phyloP scores from a whole-genome alignment of 257 asterid genomes.

The Primulina tabacum region DNA sequence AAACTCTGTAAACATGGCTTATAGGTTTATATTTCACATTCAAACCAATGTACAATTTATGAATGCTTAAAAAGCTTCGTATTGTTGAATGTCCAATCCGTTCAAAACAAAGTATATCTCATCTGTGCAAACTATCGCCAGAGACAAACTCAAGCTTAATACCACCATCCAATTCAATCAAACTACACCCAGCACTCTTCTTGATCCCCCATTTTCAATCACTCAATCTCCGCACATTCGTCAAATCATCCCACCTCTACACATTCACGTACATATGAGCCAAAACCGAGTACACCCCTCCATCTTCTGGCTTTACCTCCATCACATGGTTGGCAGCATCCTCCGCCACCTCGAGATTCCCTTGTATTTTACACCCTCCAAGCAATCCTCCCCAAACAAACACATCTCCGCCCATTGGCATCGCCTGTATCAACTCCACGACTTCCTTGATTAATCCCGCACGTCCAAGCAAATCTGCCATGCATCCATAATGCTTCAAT shows the following conservation, averaged over 20 bases:
- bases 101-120: constrained; percentile 48
- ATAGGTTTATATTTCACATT: too few species aligned
- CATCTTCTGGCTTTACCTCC: constrained; percentile 79
- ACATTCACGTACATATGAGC: constrained; percentile 69
- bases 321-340: constrained; percentile 62
- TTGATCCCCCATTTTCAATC: constrained; percentile 46
- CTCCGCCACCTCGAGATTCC: constrained; percentile 66
- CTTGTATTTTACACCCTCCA: constrained; percentile 88
- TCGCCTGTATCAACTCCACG: constrained; percentile 50
- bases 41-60: neutral
- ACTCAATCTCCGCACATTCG: constrained; percentile 57
- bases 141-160: constrained; percentile 71
- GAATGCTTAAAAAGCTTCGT: constrained; percentile 30
- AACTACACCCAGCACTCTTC: constrained; percentile 76
- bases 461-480: constrained; percentile 80
- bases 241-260: constrained; percentile 72
- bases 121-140: constrained; percentile 57
- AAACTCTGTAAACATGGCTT: too few species aligned
- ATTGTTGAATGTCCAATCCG: constrained; percentile 45
- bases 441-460: constrained; percentile 77
- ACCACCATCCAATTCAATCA: constrained; percentile 68
- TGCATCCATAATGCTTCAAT: constrained; percentile 86
- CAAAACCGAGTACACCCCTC: constrained; percentile 66
- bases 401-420: constrained; percentile 79
- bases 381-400: constrained; percentile 91